These are phyloP conservation scores for Clarireedia monteithiana DNA, from an alignment of 2,329 filamentous ascomycete genomes.

Conservation along the genomic window DNA sequence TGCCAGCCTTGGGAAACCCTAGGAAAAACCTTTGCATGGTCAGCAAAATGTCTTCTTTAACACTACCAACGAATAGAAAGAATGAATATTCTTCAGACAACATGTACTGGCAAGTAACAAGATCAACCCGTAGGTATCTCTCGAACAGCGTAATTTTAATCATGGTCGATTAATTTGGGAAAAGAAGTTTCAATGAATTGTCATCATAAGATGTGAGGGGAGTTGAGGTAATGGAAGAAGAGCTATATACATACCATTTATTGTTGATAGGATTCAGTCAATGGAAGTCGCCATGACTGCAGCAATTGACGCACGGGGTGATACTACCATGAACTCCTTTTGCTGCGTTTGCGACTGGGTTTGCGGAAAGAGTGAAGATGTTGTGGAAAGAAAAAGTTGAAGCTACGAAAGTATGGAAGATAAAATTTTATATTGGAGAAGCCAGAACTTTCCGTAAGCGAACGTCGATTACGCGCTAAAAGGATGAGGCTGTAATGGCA, in stretches of 20 bases:
- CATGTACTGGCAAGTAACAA: conserved; percentile 90
- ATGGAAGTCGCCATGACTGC: background rate
- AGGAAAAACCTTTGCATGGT: conserved; percentile 17
- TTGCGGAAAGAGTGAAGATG: background rate
- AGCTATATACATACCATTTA: conserved; percentile 12
- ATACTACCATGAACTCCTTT: background rate
- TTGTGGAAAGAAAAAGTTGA: background rate
- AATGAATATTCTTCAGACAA: conserved; percentile 54
- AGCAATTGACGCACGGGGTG: background rate
- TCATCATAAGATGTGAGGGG: conserved; percentile 52
- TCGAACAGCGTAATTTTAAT: conserved; percentile 64
- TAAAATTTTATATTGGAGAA: conserved; percentile 6
- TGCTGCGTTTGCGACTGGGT: background rate
- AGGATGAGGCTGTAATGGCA: background rate
- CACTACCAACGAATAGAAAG: background rate
- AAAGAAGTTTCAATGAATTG: conserved; percentile 65
- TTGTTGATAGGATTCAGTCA: background rate
- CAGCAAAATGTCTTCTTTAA: conserved; percentile 10
- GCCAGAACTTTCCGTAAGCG: background rate
- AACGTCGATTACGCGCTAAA: conserved; percentile 1
- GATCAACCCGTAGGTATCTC: conserved; percentile 48
- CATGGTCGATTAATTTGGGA: conserved; percentile 83
- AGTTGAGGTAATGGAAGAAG: background rate
- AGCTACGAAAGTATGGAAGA: background rate
- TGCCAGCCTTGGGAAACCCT: background rate